These are phyloP conservation scores for Dichotomocladium elegans DNA, from an alignment of 371 early-diverging fungal species.

Conservation along the genomic window DNA sequence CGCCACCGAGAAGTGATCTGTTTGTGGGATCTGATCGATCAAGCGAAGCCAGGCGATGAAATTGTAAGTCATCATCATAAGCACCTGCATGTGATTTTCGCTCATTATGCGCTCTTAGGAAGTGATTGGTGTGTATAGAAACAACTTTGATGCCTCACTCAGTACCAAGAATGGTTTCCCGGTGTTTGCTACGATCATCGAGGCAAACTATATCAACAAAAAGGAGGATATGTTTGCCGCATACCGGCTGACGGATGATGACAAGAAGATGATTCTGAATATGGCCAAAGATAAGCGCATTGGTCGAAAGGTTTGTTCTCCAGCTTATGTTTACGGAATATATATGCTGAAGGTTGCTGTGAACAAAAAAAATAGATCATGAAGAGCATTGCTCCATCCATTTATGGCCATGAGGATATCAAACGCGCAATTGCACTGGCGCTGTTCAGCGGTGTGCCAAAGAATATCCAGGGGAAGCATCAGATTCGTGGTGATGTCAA, in stretches of 20 bases:
- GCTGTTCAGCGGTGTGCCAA: conserved; percentile 97
- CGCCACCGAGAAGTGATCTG: conserved; percentile 95
- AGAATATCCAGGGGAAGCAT: conserved; percentile 91
- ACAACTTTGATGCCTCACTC: conserved; percentile 90
- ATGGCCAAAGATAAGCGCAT: conserved; percentile 83
- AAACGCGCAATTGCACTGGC: conserved; percentile 96
- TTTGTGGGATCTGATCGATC: conserved; percentile 97
- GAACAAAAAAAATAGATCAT: conserved; percentile 62
- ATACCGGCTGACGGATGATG: conserved; percentile 89
- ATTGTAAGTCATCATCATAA: conserved; percentile 54
- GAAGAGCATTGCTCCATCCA: conserved; percentile 97
- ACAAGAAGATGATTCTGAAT: conserved; percentile 77
- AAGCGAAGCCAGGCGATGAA: conserved; percentile 98
- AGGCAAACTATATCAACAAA: conserved; percentile 91
- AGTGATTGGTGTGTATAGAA: conserved; percentile 96
- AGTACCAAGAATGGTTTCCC: conserved; percentile 97
- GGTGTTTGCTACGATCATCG: conserved; percentile 95
- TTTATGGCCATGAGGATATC: conserved; percentile 98
- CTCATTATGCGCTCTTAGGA: conserved; percentile 51
- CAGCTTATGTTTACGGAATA: not conserved
- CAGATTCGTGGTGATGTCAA: conserved; percentile 99
- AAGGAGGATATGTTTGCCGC: conserved; percentile 86
- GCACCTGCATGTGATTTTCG: not conserved
- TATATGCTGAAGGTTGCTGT: not conserved
- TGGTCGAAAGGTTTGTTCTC: conserved; percentile 59